Conservation (phyloP, 208 protist species). For the Acanthamoeba rhysodes region DNA sequence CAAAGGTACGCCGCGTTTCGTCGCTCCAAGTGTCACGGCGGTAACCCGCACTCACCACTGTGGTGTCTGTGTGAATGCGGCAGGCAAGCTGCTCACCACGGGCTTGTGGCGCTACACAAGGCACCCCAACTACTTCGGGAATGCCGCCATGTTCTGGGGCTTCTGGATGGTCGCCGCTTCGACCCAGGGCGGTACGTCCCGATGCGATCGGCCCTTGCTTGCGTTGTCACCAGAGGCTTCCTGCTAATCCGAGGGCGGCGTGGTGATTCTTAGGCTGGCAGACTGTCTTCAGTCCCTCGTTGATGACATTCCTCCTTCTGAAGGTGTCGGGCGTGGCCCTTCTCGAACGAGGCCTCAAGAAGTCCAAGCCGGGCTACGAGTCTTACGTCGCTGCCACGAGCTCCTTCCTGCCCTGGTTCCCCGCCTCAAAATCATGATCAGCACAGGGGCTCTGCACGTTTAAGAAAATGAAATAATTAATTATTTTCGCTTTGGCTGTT, state of each 20-base stretch:
- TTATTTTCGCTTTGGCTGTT: no score
- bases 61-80: background rate
- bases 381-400: background rate
- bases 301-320: slow-evolving; percentile 69
- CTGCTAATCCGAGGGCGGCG: no score
- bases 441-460: no score
- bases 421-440: background rate
- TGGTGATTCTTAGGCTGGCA: no score
- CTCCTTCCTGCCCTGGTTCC: slow-evolving; percentile 68
- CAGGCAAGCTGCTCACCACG: slow-evolving; percentile 73
- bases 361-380: slow-evolving; percentile 56
- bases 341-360: background rate
- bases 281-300: slow-evolving; percentile 38
- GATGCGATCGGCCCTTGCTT: background rate
- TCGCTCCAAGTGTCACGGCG: background rate
- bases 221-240: background rate
- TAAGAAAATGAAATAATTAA: no score
- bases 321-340: slow-evolving; percentile 72
- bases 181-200: background rate
- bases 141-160: slow-evolving; percentile 74
- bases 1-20: background rate
- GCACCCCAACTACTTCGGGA: slow-evolving; percentile 77
- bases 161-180: slow-evolving; percentile 68
- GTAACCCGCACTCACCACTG: no score
- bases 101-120: slow-evolving; percentile 72